Evolutionary conservation across 2,329 filamentous ascomycete genomes (phyloP).

Genomic region (Xylaria sp.): DNA sequence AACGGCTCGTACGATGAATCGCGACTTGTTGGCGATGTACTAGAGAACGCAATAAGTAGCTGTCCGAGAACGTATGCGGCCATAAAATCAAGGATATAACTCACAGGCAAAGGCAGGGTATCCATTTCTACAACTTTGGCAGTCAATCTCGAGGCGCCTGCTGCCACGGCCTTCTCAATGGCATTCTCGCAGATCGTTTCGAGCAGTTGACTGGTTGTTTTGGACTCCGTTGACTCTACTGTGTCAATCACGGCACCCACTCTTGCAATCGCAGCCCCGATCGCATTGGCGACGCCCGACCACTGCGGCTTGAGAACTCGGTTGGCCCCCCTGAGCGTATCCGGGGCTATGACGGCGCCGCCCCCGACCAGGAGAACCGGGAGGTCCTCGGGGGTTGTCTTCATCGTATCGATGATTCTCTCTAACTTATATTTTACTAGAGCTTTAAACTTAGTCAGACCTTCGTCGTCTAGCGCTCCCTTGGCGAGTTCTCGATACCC

Average conservation of each 20-base stretch:
- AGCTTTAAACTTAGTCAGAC: constrained; percentile 42
- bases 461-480: constrained; percentile 42
- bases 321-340: constrained; percentile 66
- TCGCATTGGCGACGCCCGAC: constrained; percentile 71
- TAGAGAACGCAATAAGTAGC: constrained; percentile 37
- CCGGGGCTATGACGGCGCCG: constrained; percentile 68
- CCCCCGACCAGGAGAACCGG: constrained; percentile 72
- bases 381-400: constrained; percentile 68
- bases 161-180: constrained; percentile 57
- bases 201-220: constrained; percentile 53
- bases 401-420: constrained; percentile 67
- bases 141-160: constrained; percentile 58
- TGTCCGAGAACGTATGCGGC: background rate
- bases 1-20: constrained; percentile 68
- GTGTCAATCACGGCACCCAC: constrained; percentile 66
- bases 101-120: constrained; percentile 63
- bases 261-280: constrained; percentile 71
- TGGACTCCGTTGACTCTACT: constrained; percentile 60
- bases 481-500: constrained; percentile 53
- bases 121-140: constrained; percentile 65
- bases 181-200: constrained; percentile 55
- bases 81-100: constrained; percentile 18
- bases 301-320: constrained; percentile 66
- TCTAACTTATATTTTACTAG: constrained; percentile 47
- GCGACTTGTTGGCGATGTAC: constrained; percentile 65